Base-by-base conservation (phyloP, 2,329 filamentous ascomycete species). In the Neurospora sp. region DNA sequence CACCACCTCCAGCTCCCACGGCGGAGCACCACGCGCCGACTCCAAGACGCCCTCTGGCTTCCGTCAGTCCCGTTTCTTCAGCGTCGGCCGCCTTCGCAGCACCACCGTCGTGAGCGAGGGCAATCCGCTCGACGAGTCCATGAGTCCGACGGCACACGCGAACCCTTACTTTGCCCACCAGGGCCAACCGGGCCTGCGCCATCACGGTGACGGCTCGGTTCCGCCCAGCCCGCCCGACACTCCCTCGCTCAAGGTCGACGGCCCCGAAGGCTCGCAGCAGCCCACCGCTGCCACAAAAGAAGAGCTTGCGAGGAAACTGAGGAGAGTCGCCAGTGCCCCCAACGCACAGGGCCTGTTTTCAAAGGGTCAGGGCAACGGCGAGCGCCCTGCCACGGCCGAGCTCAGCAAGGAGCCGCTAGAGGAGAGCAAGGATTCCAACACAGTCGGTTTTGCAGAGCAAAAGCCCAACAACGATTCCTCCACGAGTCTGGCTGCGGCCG, bases 161-260 rank as follows among this genome's bases (percentile, higher is more conserved):
- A 99, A 99, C 79, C 96, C 96, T 19, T 99, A 99, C 82, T 99
- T 98, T 80, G 92, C 90, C 74, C 96, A 98, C 79, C 96, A 99
- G 82, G 96, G 96, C 70, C 93, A 93, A 76, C 96, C 96, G 4
- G 92, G 93, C 73, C 84, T 98, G 76, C 91, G 95, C 78, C 96
- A 99, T 82, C 93, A 96, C 83, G 97, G 98, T 80, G 93, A 96
- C 75, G 92, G 91, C 77, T 97, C 93, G 73, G 92, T 97, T 42
- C 94, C 96, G 15, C 93, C 93, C 13, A 97, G 94, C 72, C 95
- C 96, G 38, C 93, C 95, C 66, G 93, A 97, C 79, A 97, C 93
- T 1, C 94, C 95, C 23, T 89, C 88, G 72, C 84, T 95, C 74
- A 92, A 91, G 81, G 85, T 91, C 69, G 87, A 92, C 68, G 89